These are phyloP conservation scores for Cercospora sp. DNA, from an alignment of 2,329 filamentous ascomycete genomes.

Conservation along the genomic window DNA sequence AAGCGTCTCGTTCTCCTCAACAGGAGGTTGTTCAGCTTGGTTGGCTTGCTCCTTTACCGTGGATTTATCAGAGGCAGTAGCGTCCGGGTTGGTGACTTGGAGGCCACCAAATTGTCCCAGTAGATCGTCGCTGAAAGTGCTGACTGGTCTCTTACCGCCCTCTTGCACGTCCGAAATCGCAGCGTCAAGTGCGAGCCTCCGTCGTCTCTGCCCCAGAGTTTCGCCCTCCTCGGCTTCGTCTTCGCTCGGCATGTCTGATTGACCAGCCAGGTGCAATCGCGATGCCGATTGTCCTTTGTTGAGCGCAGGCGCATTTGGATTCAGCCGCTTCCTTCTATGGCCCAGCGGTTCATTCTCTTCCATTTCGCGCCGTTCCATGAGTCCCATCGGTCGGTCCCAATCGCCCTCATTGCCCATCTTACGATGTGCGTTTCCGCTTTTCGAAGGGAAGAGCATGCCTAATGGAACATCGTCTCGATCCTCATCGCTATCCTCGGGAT, in stretches of 20 bases:
- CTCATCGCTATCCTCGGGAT: conserved; percentile 60
- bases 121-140: conserved; percentile 68
- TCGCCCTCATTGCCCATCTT: conserved; percentile 44
- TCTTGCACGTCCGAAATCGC: conserved; percentile 45
- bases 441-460: conserved; percentile 71
- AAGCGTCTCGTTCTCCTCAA: conserved; percentile 67
- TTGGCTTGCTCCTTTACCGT: conserved; percentile 19
- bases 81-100: conserved; percentile 43
- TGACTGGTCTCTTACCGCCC: conserved; percentile 46
- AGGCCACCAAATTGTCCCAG: conserved; percentile 63
- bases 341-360: conserved; percentile 93
- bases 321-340: conserved; percentile 69
- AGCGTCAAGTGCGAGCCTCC: conserved; percentile 57
- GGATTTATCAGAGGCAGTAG: conserved; percentile 40
- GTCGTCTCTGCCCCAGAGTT: conserved; percentile 66
- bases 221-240: conserved; percentile 55
- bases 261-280: conserved; percentile 32
- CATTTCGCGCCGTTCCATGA: conserved; percentile 78
- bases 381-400: conserved; percentile 66
- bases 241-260: conserved; percentile 34
- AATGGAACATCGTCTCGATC: conserved; percentile 75
- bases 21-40: conserved; percentile 15
- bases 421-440: conserved; percentile 54
- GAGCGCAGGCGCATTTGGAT: conserved; percentile 20
- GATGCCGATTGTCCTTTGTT: conserved; percentile 27